These are phyloP conservation scores for Botrytis elliptica DNA, from an alignment of 2,329 filamentous ascomycete species.

Conservation along the genomic window DNA sequence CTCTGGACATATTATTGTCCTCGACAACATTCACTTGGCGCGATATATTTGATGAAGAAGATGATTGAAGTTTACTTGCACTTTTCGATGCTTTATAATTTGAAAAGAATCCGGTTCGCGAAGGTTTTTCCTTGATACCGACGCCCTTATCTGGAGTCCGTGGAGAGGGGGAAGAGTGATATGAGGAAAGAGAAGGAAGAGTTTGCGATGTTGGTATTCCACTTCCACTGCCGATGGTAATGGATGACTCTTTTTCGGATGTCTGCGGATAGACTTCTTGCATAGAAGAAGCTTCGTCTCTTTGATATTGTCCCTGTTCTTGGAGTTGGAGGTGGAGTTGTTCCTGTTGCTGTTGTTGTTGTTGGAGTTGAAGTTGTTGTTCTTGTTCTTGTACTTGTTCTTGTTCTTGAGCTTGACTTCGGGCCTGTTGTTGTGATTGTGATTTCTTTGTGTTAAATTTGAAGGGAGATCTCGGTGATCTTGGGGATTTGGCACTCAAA, in stretches of 20 bases:
- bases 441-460: conserved; percentile 35
- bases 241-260: conserved; percentile 23
- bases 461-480: conserved; percentile 37
- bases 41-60: conserved; percentile 29
- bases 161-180: conserved; percentile 22
- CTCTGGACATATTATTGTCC: conserved; percentile 40
- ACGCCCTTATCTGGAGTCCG: conserved; percentile 22
- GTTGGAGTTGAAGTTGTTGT: not conserved
- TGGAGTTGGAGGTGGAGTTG: not conserved
- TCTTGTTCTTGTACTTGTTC: not conserved
- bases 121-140: conserved; percentile 30
- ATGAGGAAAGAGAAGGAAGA: conserved; percentile 28
- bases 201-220: conserved; percentile 28
- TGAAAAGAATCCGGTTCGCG: conserved; percentile 44
- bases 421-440: conserved; percentile 22
- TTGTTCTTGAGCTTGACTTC: not conserved
- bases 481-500: conserved; percentile 34
- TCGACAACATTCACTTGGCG: conserved; percentile 34
- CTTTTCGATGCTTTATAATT: conserved; percentile 50
- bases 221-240: not conserved
- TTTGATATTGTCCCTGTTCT: conserved; percentile 4
- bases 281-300: conserved; percentile 28
- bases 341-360: not conserved
- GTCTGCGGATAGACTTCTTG: conserved; percentile 29
- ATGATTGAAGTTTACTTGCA: conserved; percentile 42